Conservation (phyloP, 148 eudicot genomes). For the Vaccinium myrtillus region DNA sequence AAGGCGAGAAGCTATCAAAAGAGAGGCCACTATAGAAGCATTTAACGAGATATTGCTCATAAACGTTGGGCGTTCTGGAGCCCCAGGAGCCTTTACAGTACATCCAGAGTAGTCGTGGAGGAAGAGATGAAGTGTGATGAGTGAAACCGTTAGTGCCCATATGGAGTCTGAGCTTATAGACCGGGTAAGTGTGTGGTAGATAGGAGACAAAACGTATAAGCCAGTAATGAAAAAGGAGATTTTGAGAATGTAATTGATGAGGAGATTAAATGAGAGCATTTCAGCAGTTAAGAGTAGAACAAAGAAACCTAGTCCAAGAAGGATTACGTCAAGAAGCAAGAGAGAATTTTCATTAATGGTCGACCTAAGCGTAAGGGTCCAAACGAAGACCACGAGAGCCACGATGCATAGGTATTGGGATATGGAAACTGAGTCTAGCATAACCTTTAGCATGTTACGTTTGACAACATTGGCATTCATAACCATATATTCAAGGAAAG, state of each 20-base stretch:
- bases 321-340: constrained; percentile 60
- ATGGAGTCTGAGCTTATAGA: constrained; percentile 92
- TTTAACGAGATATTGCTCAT: constrained; percentile 49
- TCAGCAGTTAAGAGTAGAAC: constrained; percentile 65
- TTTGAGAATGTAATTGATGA: constrained; percentile 54
- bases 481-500: constrained; percentile 89
- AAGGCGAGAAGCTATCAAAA: constrained; percentile 90
- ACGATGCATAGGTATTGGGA: constrained; percentile 91
- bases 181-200: constrained; percentile 90
- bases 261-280: constrained; percentile 46
- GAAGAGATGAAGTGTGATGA: constrained; percentile 76
- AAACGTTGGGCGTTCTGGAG: constrained; percentile 53
- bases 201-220: constrained; percentile 72
- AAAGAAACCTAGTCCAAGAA: constrained; percentile 72
- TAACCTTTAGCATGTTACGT: constrained; percentile 68
- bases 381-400: constrained; percentile 78
- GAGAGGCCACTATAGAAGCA: constrained; percentile 69
- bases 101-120: constrained; percentile 89
- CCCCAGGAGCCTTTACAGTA: constrained; percentile 66
- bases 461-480: constrained; percentile 91
- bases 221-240: constrained; percentile 76
- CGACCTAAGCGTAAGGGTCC: constrained; percentile 76
- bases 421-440: constrained; percentile 79
- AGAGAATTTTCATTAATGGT: constrained; percentile 58
- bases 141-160: constrained; percentile 72